Conservation (phyloP, 148 eudicot species). For the Rhododendron vialii region DNA sequence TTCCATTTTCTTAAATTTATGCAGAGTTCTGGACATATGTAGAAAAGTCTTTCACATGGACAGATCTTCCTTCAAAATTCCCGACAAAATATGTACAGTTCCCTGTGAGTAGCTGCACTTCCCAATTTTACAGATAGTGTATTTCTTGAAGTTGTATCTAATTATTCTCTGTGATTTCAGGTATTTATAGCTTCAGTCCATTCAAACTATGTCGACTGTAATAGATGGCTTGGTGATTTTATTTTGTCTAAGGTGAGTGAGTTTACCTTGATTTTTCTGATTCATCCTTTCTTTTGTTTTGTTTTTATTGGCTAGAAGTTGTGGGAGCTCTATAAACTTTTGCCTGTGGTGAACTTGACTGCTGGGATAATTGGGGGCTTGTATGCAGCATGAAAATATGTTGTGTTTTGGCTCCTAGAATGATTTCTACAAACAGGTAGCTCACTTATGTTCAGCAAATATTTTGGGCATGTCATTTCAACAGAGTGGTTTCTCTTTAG, state of each 20-base stretch:
- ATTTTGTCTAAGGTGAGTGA: constrained; percentile 79
- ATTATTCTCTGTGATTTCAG: constrained; percentile 30
- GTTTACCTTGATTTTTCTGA: neutral
- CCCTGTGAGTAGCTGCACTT: constrained; percentile 53
- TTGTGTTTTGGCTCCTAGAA: neutral
- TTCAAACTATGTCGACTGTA: constrained; percentile 96
- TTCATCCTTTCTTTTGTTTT: neutral
- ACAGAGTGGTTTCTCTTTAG: neutral
- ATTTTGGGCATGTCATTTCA: constrained; percentile 1
- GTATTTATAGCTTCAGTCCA: constrained; percentile 80
- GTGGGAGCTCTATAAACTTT: neutral
- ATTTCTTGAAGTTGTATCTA: neutral
- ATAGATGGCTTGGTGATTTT: constrained; percentile 97
- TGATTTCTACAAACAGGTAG: neutral
- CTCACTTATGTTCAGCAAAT: neutral
- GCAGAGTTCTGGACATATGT: constrained; percentile 97
- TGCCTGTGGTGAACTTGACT: neutral
- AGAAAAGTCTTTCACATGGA: constrained; percentile 94
- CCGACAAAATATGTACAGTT: constrained; percentile 98
- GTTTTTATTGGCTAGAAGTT: neutral
- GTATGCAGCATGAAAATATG: neutral
- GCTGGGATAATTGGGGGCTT: neutral
- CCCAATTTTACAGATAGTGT: neutral
- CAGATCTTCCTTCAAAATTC: constrained; percentile 91
- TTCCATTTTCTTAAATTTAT: constrained; percentile 13